Base-by-base conservation (phyloP, 179 eudicot genomes). In the Silene noctiflora region DNA sequence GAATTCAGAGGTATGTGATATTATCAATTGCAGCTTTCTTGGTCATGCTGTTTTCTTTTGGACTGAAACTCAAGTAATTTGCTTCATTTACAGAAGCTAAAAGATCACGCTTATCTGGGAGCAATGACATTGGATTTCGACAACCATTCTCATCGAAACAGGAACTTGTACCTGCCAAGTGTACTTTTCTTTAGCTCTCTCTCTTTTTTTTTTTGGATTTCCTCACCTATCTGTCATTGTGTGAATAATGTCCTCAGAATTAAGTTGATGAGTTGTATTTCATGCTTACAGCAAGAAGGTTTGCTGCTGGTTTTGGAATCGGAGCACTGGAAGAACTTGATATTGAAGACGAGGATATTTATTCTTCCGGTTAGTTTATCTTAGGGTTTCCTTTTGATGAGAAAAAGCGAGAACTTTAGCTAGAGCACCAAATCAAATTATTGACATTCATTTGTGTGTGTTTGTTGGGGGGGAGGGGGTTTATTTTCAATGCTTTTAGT, bases 241-340 rank as follows among this genome's bases (percentile, higher is more conserved):
- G 13, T 16, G 42, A 20, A 21, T 31, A 42, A n/a, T 67, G 29
- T 72, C 4, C 7, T 61, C 29, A 14, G 74, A 59, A 20, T 42
- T 12, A 66, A 66, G 74, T 70, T 77, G 65, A 72, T 81, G 51
- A 80, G 76, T 58, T 67, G 33, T 60, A 71, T 72, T 68, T 78
- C 80, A 48, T 76, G 68, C 84, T 75, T 67, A 70, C 89, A 89
- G 91, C 97, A 83, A 90, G 89, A 89, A 92, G 82, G 82, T 76
- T 85, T 82, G 93, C 91, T 82, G 88, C 93, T 82, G 98, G 98
- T 67, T 94, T 94, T 86, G 97, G 98, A 74, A 91, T 92, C 83
- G 98, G 98, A 67, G 97, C 97, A 31, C 85, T 94, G 78, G 98
- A 94, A 87, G 98, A 94, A 77, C 86, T 84, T 81, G 98, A 88